A percentile compares a stretch with the other conserved stretches of the same genome.
These are phyloP conservation scores for Sonneratia caseolaris DNA, from an alignment of 345 rosid species.

Conservation along the genomic window DNA sequence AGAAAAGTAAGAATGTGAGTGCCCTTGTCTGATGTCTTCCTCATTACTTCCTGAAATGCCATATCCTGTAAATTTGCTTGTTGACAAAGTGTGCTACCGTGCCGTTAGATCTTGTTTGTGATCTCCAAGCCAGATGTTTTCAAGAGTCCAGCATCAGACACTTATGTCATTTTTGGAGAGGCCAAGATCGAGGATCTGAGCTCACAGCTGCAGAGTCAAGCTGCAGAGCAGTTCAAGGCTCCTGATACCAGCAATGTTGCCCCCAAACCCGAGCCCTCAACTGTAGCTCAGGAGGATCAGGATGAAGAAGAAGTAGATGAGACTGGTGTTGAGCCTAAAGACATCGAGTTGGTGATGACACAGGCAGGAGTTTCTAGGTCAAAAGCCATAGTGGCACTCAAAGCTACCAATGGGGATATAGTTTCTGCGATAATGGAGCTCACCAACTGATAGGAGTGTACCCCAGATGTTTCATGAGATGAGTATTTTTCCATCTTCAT, in stretches of 20 bases:
- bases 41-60: neutral
- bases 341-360: slow-evolving; percentile 82
- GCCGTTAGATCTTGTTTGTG: slow-evolving; percentile 55
- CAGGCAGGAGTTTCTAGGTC: slow-evolving; percentile 77
- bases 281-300: slow-evolving; percentile 24
- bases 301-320: slow-evolving; percentile 88
- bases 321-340: slow-evolving; percentile 79
- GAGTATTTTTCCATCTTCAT: neutral
- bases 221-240: slow-evolving; percentile 80
- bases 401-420: slow-evolving; percentile 66
- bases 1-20: slow-evolving; percentile 77
- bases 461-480: neutral
- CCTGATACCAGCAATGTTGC: slow-evolving; percentile 45
- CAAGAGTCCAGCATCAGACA: slow-evolving; percentile 83
- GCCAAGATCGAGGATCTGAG: slow-evolving; percentile 89
- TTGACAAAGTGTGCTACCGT: neutral
- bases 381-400: slow-evolving; percentile 71
- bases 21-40: neutral
- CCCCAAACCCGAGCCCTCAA: slow-evolving; percentile 59
- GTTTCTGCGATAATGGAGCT: slow-evolving; percentile 91
- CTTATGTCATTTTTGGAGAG: slow-evolving; percentile 73
- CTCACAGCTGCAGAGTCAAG: slow-evolving; percentile 77
- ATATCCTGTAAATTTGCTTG: neutral
- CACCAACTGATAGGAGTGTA: slow-evolving; percentile 34
- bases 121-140: slow-evolving; percentile 84